Conservation (phyloP, 2,329 filamentous ascomycete genomes). For the Sordariomycetes sp. region DNA sequence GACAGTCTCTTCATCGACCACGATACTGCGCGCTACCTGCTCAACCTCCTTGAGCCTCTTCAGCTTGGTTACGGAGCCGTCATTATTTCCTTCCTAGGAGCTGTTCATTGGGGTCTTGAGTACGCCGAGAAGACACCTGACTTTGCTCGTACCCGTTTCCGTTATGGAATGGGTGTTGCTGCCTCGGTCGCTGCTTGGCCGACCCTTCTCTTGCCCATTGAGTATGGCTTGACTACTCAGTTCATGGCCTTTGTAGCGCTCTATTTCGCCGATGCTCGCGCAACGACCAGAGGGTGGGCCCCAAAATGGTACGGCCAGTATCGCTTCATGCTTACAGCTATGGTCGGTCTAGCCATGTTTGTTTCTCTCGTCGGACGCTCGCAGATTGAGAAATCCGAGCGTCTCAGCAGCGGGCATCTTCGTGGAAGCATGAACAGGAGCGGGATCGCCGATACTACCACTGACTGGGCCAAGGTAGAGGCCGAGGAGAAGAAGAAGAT, state of each 20-base stretch:
- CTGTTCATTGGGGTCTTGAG: constrained; percentile 88
- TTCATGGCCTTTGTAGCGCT: constrained; percentile 78
- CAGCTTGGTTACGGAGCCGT: constrained; percentile 89
- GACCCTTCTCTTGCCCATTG: constrained; percentile 72
- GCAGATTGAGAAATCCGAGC: constrained; percentile 45
- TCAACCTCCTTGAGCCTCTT: constrained; percentile 72
- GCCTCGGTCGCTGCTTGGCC: constrained; percentile 83
- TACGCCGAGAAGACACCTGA: constrained; percentile 61
- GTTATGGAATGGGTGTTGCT: constrained; percentile 75
- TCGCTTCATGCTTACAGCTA: constrained; percentile 83
- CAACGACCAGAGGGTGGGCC: constrained; percentile 65
- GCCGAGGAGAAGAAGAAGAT: constrained; percentile 23
- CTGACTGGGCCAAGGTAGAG: constrained; percentile 37
- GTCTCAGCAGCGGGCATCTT: constrained; percentile 22
- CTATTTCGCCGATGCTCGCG: constrained; percentile 76
- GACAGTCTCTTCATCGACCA: constrained; percentile 51
- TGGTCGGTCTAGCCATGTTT: constrained; percentile 77
- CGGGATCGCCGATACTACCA: constrained; percentile 22
- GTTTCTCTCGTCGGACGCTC: constrained; percentile 74
- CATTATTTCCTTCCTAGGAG: constrained; percentile 88
- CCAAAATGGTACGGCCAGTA: constrained; percentile 83
- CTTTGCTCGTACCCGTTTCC: constrained; percentile 57
- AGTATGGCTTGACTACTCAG: constrained; percentile 78
- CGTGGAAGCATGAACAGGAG: constrained; percentile 25
- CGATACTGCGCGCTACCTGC: constrained; percentile 61